Percentiles rank a stretch among this genome's conserved stretches.
Conservation (phyloP, 306 rosid genomes). For the Prunus armeniaca region DNA sequence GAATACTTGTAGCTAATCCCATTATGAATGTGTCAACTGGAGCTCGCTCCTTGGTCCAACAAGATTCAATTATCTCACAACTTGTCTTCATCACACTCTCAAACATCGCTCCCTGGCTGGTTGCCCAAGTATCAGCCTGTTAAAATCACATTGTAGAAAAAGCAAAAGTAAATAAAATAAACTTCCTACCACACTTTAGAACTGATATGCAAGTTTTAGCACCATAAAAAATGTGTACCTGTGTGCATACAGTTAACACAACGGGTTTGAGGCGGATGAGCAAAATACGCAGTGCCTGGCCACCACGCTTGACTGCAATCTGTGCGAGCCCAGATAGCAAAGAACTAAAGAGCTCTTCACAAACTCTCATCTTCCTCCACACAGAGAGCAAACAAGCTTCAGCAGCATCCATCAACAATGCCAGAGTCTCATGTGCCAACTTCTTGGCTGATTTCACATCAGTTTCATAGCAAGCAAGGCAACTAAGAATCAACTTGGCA, state of each 20-base stretch:
- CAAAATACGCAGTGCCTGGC: conserved; percentile 88
- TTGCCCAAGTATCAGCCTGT: conserved; percentile 90
- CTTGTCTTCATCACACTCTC: conserved; percentile 85
- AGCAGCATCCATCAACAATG: conserved; percentile 86
- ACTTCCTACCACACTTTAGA: conserved; percentile 3
- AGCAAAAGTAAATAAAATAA: conserved; percentile 9
- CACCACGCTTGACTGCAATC: conserved; percentile 80
- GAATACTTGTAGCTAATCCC: conserved; percentile 96
- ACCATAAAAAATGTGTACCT: conserved; percentile 46
- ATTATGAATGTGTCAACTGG: conserved; percentile 94
- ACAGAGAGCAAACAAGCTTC: conserved; percentile 94
- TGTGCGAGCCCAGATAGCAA: conserved; percentile 79
- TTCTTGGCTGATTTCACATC: conserved; percentile 79
- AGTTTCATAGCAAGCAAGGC: conserved; percentile 66
- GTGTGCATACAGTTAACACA: conserved; percentile 82
- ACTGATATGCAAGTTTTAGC: conserved; percentile 14
- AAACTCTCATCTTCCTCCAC: conserved; percentile 82
- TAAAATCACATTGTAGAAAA: conserved; percentile 20
- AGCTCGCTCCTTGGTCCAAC: conserved; percentile 95
- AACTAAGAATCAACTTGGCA: conserved; percentile 57
- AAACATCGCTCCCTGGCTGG: conserved; percentile 81
- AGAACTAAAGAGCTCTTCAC: conserved; percentile 87
- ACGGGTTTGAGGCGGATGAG: conserved; percentile 94
- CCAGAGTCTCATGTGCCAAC: conserved; percentile 84
- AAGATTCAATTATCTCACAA: conserved; percentile 82